Base-by-base conservation (phyloP, 176 grass and related monocot species). In the Triticum monococcum region DNA sequence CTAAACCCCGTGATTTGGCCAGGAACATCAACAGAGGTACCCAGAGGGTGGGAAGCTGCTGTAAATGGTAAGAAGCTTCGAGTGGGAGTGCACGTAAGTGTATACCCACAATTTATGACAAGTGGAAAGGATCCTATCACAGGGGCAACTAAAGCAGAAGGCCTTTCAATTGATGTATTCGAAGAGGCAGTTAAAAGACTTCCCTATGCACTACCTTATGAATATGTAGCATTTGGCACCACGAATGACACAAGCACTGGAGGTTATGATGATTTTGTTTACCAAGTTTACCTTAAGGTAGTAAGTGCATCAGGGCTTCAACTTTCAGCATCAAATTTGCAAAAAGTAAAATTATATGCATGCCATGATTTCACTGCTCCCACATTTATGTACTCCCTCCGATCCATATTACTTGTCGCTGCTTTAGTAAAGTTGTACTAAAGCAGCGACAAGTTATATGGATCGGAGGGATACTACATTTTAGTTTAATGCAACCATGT, bases 211-310 rank as follows among this genome's bases (percentile, higher is more conserved):
- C 52, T 94, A 9, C 11, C 65, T 18, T 75, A 67, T 25, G 28
- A 48, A 26, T 94, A 89, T 41, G 12, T 28, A 24, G 2, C 16
- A 9, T 91, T 59, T 36, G 16, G 72, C 50, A 14, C n/a, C 7
- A 64, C 26, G 3, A 50, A 45, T n/a, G 31, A 60, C 60, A 38
- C 4, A 9, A 83, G 88, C 12, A 77, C 16, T 22, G 7, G 25
- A 75, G 72, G 45, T 48, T 91, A 89, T 24, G 57, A 94, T 73
- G 86, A 91, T 2, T 81, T 91, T 75, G 74, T 94, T n/a, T 73
- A 89, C 40, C 86, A 93, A 64, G 86, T 93, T 78, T 84, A 86
- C 68, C 89, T 89, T 62, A 60, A 74, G 71, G 71, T 74, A 78
- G 28, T 84, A 31, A 86, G 88, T 26, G 17, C 37, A 17, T 33